Conservation (phyloP, 2,329 filamentous ascomycete genomes). For the Thielaviopsis cerberus region DNA sequence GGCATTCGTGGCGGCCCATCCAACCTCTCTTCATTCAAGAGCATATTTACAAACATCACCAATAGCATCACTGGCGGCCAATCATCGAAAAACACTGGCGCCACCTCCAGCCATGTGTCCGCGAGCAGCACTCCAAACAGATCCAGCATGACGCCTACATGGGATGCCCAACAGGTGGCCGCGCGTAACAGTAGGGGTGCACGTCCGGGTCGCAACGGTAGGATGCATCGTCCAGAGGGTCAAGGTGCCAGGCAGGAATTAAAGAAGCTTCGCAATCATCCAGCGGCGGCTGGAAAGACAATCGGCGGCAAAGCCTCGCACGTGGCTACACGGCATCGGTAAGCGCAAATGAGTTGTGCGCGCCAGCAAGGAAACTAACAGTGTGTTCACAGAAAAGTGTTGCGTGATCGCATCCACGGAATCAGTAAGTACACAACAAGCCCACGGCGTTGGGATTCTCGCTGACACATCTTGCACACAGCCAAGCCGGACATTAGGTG, state of each 20-base stretch:
- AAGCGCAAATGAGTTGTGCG: too few relatives aligned
- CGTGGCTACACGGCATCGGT: background rate
- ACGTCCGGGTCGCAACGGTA: too few relatives aligned
- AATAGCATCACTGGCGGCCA: background rate
- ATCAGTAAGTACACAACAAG: conserved; percentile 31
- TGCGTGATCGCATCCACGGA: conserved; percentile 28
- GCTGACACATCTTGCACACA: conserved; percentile 15
- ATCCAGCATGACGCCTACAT: background rate
- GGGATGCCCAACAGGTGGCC: background rate
- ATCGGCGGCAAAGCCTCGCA: background rate
- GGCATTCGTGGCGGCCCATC: conserved; percentile 11
- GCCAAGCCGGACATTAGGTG: conserved; percentile 38
- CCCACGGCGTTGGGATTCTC: too few relatives aligned
- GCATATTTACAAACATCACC: background rate
- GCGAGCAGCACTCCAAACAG: background rate
- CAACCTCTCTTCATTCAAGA: background rate
- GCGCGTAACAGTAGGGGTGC: background rate
- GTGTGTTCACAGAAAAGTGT: conserved; percentile 24
- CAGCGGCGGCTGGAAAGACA: background rate
- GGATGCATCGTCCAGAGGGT: too few relatives aligned
- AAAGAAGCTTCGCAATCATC: too few relatives aligned
- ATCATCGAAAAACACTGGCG: background rate
- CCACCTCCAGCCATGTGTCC: background rate
- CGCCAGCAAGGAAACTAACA: background rate
- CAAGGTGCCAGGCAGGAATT: too few relatives aligned